Percentiles rank a stretch among this genome's conserved stretches.
Conservation (phyloP, 768 basidiomycete genomes). For the Termitomyces sp. region DNA sequence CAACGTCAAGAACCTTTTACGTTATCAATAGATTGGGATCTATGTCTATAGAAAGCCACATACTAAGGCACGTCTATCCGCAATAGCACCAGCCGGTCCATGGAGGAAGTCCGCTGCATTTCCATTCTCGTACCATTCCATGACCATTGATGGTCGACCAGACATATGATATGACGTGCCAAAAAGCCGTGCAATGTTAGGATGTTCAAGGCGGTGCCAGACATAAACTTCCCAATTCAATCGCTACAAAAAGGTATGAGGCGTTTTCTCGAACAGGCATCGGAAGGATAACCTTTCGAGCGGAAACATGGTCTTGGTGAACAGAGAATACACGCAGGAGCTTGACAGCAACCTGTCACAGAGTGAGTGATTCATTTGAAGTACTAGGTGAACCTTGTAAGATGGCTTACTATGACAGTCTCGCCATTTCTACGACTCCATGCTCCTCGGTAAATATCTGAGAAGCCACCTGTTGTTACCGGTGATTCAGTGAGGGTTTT, state of each 20-base stretch:
- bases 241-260: slow-evolving; percentile 22
- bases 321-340: slow-evolving; percentile 32
- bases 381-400: background rate
- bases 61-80: background rate
- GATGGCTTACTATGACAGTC: slow-evolving; percentile 5
- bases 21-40: background rate
- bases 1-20: slow-evolving; percentile 37
- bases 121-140: slow-evolving; percentile 48
- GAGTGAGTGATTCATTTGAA: background rate
- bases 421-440: slow-evolving; percentile 20
- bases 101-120: slow-evolving; percentile 37
- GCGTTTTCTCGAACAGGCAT: background rate
- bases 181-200: slow-evolving; percentile 45
- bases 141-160: slow-evolving; percentile 33
- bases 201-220: slow-evolving; percentile 45
- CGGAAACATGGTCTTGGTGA: slow-evolving; percentile 30
- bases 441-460: slow-evolving; percentile 44
- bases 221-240: slow-evolving; percentile 43
- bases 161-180: slow-evolving; percentile 39
- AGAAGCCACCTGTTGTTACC: slow-evolving; percentile 43
- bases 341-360: slow-evolving; percentile 43
- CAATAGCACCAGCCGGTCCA: slow-evolving; percentile 17
- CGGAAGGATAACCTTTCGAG: slow-evolving; percentile 23
- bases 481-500: slow-evolving; percentile 24
- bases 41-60: background rate